Evolutionary conservation across 495 filamentous ascomycete species (phyloP), one percentile per base, ranked within the genome.

Genomic region (Talaromyces thailandensis): DNA sequence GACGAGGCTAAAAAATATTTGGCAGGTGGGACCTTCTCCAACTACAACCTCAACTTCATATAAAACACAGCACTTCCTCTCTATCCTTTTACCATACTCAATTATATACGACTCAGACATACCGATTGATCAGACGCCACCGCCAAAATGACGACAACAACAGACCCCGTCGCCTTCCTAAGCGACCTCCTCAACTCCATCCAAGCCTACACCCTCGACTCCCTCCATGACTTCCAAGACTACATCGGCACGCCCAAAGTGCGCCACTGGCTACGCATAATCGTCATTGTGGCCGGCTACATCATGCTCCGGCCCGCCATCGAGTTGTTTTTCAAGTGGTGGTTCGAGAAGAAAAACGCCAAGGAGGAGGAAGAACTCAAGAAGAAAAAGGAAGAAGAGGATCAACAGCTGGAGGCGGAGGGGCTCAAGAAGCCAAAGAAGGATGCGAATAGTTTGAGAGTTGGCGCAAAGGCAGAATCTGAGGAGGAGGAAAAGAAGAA

Each of bases 271-370:
- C 82, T 89, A 56, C 84, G 85, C 31, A 70, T 90, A 26, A 71
- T 87, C 62, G 75, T 81, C 61, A 76, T 87, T 56, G 82, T 86
- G 14, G 75, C 86, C 55, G 76, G 75, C 67, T 90, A 90, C 73
- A 48, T 84, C 62, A 72, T 91, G 16, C 63, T 91, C n/a, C 81
- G 88, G 4, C 86, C 87, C 0, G 88, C 86, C 67, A 75, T 91
- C 59, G 83, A 69, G 70, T 76, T 66, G 64, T 79, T 73, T 56
- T 80, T 80, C 64, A 72, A 78, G 14, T 76, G 81, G 60, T 78
- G 82, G 67, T 77, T 83, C 9, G 84, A 86, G 32, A 81, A 80
- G 43, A 82, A 84, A 50, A 77, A 75, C 29, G 77, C 78, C 11
- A 81, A 79, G 68, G 75, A 81, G 60, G 77, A 74, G 64, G 78